Conservation (phyloP, 202 grass and related monocot species). For the Zoysia matrella region DNA sequence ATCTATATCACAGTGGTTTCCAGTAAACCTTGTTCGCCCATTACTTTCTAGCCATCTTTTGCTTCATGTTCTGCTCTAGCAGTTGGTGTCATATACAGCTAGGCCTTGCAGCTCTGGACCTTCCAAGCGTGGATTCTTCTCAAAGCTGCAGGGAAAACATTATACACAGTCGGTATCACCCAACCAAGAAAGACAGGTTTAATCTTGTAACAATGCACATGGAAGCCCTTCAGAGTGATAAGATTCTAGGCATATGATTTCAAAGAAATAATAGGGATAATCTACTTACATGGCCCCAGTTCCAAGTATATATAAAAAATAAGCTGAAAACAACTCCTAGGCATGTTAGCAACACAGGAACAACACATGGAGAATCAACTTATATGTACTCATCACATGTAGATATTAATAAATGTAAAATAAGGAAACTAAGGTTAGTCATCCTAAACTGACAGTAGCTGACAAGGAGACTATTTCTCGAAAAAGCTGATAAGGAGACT, state of each 20-base stretch:
- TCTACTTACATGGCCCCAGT: not conserved
- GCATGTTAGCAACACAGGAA: conserved; percentile 8
- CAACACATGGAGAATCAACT: not conserved
- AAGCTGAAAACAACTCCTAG: not conserved
- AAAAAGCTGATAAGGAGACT: not conserved
- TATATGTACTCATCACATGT: not conserved
- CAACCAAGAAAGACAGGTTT: conserved; percentile 6
- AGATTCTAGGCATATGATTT: conserved; percentile 28
- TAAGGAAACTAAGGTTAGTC: not conserved
- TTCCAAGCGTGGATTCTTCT: conserved; percentile 94
- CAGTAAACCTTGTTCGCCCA: conserved; percentile 37
- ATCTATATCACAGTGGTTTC: conserved; percentile 53
- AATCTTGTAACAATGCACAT: not conserved
- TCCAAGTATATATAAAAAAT: not conserved
- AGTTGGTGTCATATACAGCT: conserved; percentile 92
- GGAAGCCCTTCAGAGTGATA: conserved; percentile 23
- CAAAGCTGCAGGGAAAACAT: conserved; percentile 63
- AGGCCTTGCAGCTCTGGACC: conserved; percentile 95
- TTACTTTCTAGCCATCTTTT: conserved; percentile 46
- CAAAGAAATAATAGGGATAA: not conserved
- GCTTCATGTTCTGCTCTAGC: conserved; percentile 58
- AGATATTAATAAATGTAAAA: conserved; percentile 18
- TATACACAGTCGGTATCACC: not conserved
- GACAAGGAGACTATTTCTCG: too few relatives aligned
- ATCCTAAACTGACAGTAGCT: conserved; percentile 3